phyloP scores from a whole-genome alignment of 164 flowering plant species.

The Tinospora cordifolia region DNA sequence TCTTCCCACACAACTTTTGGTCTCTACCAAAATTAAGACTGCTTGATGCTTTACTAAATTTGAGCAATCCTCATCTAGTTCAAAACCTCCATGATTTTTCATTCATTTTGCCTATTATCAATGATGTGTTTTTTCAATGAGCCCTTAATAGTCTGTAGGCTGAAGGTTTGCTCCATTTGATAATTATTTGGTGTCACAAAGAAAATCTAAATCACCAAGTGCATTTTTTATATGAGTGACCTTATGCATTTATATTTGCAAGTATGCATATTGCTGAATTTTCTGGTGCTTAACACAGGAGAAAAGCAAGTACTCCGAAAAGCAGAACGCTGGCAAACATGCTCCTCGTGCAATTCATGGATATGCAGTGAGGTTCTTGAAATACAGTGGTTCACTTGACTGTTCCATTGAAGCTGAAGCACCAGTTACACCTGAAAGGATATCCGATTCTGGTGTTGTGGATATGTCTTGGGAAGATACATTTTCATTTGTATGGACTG shows the following conservation, averaged over 20 bases:
- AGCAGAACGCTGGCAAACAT: slow-evolving; percentile 19
- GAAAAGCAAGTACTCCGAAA: slow-evolving; percentile 21
- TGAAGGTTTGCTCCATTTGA: background rate
- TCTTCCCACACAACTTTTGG: background rate
- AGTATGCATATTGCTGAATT: background rate
- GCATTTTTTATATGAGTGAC: background rate
- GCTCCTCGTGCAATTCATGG: slow-evolving; percentile 30
- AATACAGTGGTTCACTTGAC: slow-evolving; percentile 31
- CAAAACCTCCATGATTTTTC: background rate
- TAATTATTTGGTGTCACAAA: background rate
- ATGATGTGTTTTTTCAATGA: background rate
- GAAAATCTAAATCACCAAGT: background rate
- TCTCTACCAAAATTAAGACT: background rate
- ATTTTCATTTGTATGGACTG: slow-evolving; percentile 3
- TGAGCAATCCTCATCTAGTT: background rate
- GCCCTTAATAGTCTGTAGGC: background rate
- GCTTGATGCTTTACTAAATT: background rate
- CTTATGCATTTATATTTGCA: background rate
- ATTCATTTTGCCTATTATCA: background rate
- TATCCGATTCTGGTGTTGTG: background rate
- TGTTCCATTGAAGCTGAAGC: slow-evolving; percentile 44
- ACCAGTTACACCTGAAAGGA: slow-evolving; percentile 50
- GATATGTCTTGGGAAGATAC: background rate
- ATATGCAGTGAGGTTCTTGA: slow-evolving; percentile 77
- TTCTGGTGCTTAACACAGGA: slow-evolving; percentile 30